Percentiles rank a stretch among this genome's conserved stretches.
These are phyloP conservation scores for Zygotorulaspora sp. DNA, from an alignment of 805 yeast genomes.

Conservation along the genomic window DNA sequence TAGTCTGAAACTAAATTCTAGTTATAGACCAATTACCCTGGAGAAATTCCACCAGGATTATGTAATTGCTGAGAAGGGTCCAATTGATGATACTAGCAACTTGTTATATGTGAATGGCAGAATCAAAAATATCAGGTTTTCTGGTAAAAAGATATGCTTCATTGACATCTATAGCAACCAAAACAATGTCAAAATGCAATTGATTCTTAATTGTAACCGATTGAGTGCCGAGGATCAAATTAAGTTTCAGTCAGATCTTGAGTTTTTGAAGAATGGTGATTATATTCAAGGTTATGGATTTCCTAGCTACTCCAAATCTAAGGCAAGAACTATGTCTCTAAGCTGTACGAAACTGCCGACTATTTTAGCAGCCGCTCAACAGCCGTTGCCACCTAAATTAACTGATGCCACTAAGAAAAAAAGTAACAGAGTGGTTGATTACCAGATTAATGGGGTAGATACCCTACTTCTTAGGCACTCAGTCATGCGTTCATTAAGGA, in stretches of 20 bases:
- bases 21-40: slow-evolving; percentile 10
- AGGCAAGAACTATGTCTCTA: slow-evolving; percentile 55
- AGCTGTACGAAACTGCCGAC: slow-evolving; percentile 47
- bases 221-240: neutral
- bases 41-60: slow-evolving; percentile 12
- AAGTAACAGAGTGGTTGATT: slow-evolving; percentile 68
- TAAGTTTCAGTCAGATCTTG: slow-evolving; percentile 3
- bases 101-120: slow-evolving; percentile 21
- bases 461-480: slow-evolving; percentile 48
- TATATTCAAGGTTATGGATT: slow-evolving; percentile 58
- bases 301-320: slow-evolving; percentile 62
- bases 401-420: slow-evolving; percentile 53
- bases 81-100: slow-evolving; percentile 5
- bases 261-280: slow-evolving; percentile 64
- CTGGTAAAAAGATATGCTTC: slow-evolving; percentile 35
- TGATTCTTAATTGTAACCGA: slow-evolving; percentile 25
- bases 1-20: slow-evolving; percentile 1
- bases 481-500: slow-evolving; percentile 53
- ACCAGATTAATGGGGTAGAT: slow-evolving; percentile 52
- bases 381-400: slow-evolving; percentile 63
- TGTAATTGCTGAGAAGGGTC: neutral
- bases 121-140: slow-evolving; percentile 27
- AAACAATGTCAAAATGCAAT: slow-evolving; percentile 18
- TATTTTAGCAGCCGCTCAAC: slow-evolving; percentile 64
- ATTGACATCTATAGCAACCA: slow-evolving; percentile 22